Evolutionary conservation across 2,329 filamentous ascomycete species (phyloP).

Genomic region (Trichoderma endophyticum): DNA sequence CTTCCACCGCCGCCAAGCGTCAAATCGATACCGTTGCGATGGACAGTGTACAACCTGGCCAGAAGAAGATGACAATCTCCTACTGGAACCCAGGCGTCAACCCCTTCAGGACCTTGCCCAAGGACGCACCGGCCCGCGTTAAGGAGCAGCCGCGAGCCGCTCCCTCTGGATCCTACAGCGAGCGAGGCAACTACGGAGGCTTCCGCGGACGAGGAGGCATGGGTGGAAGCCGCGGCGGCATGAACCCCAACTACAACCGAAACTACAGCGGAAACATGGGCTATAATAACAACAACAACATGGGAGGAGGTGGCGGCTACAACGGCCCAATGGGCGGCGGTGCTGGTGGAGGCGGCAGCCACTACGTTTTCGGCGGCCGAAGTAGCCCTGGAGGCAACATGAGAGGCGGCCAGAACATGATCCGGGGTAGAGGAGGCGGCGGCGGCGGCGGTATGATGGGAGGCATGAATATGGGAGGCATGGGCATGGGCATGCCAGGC

Average conservation of each 20-base stretch:
- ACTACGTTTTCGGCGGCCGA: constrained; percentile 49
- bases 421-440: constrained; percentile 49
- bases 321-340: constrained; percentile 48
- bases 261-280: constrained; percentile 37
- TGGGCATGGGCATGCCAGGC: constrained; percentile 57
- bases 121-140: constrained; percentile 68
- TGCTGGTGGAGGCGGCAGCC: constrained; percentile 47
- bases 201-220: constrained; percentile 51
- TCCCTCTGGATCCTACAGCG: constrained; percentile 48
- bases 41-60: constrained; percentile 51
- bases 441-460: constrained; percentile 52
- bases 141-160: constrained; percentile 61
- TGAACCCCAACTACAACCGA: constrained; percentile 47
- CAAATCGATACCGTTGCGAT: constrained; percentile 64
- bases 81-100: constrained; percentile 78
- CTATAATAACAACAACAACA: constrained; percentile 42
- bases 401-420: constrained; percentile 47
- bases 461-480: constrained; percentile 47
- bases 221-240: constrained; percentile 44
- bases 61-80: constrained; percentile 68
- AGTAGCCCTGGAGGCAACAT: constrained; percentile 40
- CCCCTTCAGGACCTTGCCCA: constrained; percentile 86
- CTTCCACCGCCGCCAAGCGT: constrained; percentile 80
- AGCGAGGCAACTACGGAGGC: constrained; percentile 48
- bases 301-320: constrained; percentile 44